phyloP scores from a whole-genome alignment of 2,329 filamentous ascomycete genomes.

The Pseudocercospora ulei region DNA sequence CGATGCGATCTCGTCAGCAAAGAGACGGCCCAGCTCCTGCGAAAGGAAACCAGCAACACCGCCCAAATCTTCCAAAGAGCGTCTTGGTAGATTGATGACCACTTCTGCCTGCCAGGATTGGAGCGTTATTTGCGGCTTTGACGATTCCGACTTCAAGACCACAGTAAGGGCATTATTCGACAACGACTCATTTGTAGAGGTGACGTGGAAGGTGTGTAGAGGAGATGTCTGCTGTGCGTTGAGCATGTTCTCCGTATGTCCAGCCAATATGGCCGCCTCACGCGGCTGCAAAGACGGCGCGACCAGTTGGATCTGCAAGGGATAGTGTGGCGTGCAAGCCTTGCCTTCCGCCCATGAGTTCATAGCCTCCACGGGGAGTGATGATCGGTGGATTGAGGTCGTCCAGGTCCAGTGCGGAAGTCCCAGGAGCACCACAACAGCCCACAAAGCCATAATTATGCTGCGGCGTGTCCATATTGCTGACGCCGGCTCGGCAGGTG shows the following conservation, averaged over 20 bases:
- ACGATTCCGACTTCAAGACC: conserved; percentile 55
- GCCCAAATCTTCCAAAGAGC: conserved; percentile 57
- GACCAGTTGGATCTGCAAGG: conserved; percentile 69
- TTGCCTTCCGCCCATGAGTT: conserved; percentile 82
- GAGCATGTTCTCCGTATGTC: conserved; percentile 72
- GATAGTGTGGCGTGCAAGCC: conserved; percentile 79
- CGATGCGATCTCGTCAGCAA: conserved; percentile 79
- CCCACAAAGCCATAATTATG: conserved; percentile 85
- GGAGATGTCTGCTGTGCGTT: conserved; percentile 82
- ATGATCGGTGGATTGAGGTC: conserved; percentile 80
- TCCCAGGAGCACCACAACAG: conserved; percentile 69
- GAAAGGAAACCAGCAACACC: conserved; percentile 67
- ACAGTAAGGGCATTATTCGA: conserved; percentile 54
- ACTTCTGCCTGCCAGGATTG: conserved; percentile 61
- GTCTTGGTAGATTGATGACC: conserved; percentile 63
- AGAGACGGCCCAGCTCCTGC: conserved; percentile 64
- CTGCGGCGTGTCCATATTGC: conserved; percentile 59
- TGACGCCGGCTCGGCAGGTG: conserved; percentile 52
- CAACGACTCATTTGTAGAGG: conserved; percentile 12
- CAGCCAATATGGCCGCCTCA: conserved; percentile 64
- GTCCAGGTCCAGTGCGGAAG: conserved; percentile 94
- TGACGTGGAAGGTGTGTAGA: conserved; percentile 66
- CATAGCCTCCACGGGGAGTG: conserved; percentile 76
- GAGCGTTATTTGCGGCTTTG: conserved; percentile 51
- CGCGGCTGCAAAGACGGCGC: conserved; percentile 54